Evolutionary conservation across 768 basidiomycete species (phyloP).

Genomic region (Tricholoma hemisulphureum): DNA sequence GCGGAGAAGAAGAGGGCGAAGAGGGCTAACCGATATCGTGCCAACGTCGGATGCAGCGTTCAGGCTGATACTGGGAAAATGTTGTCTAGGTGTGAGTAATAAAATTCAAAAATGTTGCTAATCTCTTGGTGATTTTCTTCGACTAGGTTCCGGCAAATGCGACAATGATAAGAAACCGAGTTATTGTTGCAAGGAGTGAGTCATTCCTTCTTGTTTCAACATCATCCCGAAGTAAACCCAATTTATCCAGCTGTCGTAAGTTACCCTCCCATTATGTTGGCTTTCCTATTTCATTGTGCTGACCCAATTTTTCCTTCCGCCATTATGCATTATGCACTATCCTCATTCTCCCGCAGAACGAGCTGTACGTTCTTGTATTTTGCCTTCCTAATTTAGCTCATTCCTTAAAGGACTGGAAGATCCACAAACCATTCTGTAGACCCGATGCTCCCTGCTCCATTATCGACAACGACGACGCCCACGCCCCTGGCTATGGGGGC

Average conservation of each 20-base stretch:
- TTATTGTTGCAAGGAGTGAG: constrained; percentile 32
- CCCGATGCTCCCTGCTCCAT: constrained; percentile 31
- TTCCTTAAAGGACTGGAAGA: constrained; percentile 38
- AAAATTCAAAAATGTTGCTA: background rate
- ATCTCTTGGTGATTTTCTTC: background rate
- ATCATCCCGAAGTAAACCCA: background rate
- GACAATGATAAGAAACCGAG: constrained; percentile 31
- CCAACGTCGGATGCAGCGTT: constrained; percentile 24
- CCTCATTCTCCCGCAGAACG: constrained; percentile 6
- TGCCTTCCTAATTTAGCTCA: too few relatives aligned
- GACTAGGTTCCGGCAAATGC: constrained; percentile 27
- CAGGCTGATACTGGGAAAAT: constrained; percentile 26
- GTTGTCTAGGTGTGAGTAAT: constrained; percentile 22
- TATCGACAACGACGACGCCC: constrained; percentile 21
- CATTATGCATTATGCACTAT: too few relatives aligned
- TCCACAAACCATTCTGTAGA: constrained; percentile 35
- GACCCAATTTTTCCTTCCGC: background rate
- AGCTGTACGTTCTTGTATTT: constrained; percentile 2
- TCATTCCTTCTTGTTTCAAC: background rate
- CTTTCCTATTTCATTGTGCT: background rate
- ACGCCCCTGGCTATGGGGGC: constrained; percentile 3
- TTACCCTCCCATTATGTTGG: constrained; percentile 4
- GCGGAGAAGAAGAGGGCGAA: constrained; percentile 25
- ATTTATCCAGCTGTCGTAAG: background rate
- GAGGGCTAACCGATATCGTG: constrained; percentile 27